Evolutionary conservation across 139 green algal species (phyloP), one percentile per base, ranked within the genome.

Genomic region (Coelastrella sp.): DNA sequence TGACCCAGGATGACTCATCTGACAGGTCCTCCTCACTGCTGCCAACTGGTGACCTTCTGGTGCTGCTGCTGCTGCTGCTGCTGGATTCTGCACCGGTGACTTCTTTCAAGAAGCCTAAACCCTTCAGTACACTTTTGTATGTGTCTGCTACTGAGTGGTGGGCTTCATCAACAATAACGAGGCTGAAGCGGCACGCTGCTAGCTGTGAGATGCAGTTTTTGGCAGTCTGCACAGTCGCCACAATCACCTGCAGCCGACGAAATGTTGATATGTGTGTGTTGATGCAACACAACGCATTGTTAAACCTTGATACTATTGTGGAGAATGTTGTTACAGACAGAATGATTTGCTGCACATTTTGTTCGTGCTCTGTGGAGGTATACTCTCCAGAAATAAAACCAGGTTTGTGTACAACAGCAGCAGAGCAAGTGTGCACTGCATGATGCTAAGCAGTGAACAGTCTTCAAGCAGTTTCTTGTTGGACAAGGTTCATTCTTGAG

Each of bases 161-260:
- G 4, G 84, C 84, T 25, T 92, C 90, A 68, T 92, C 90, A 15
- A 92, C 84, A 4, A 92, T 84, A 17, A 92, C 65, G 7, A 92
- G 24, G 60, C 80, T 63, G 12, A 89, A 74, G 59, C 24, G 60
- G 57, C 72, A 82, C 84, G 49, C 11, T 7, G 22, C 17, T 6
- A 89, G 24, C 56, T 83, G 65, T 15, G 68, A 56, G 20, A 89
- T 89, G 57, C 70, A 83, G 49, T 89, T 85, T 25, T 63, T 60
- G 59, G 90, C 90, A 10, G 90, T 92, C 20, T 87, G 74, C 7
- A 90, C 90, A 7, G 76, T 88, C 0, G 90, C 90, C 7, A 92
- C 78, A 17, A 92, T 57, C 17, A 92, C 90, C 84, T 92, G 89
- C 57, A 82, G 20, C 78, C 87, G 87, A 17, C 1, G 22, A 66